phyloP scores from a whole-genome alignment of 2,329 filamentous ascomycete species.

The Raffaelea ambrosiae region DNA sequence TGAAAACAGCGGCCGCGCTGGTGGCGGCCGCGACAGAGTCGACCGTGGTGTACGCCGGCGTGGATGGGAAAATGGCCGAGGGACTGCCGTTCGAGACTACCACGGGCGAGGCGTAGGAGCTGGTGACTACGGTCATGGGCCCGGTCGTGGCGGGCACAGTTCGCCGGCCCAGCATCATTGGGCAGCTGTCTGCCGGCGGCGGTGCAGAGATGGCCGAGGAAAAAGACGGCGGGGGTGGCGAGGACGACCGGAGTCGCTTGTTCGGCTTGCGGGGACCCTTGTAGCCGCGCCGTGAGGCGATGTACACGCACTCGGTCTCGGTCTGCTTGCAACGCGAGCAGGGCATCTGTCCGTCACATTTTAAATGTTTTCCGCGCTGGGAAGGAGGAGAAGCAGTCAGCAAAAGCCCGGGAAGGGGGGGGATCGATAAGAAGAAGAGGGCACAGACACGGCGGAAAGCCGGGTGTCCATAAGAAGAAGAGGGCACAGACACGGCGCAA shows the following conservation, averaged over 20 bases:
- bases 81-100: neutral
- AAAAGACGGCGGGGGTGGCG: constrained; percentile 27
- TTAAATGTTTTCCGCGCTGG: constrained; percentile 59
- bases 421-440: neutral
- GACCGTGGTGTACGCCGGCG: constrained; percentile 22
- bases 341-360: constrained; percentile 63
- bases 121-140: constrained; percentile 9
- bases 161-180: constrained; percentile 31
- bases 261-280: constrained; percentile 53
- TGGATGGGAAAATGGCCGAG: neutral
- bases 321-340: constrained; percentile 58
- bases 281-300: constrained; percentile 67
- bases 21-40: constrained; percentile 20
- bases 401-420: neutral
- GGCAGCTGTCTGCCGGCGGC: constrained; percentile 27
- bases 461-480: neutral
- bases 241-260: constrained; percentile 43
- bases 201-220: constrained; percentile 8
- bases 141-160: constrained; percentile 16
- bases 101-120: neutral
- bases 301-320: constrained; percentile 58
- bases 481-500: too few species aligned
- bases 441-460: neutral
- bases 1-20: neutral
- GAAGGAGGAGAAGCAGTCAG: neutral